A percentile compares a stretch with the other conserved stretches of the same genome.
Conservation (phyloP, 1,284 basidiomycete genomes). For the Cutaneotrichosporon cutaneum region DNA sequence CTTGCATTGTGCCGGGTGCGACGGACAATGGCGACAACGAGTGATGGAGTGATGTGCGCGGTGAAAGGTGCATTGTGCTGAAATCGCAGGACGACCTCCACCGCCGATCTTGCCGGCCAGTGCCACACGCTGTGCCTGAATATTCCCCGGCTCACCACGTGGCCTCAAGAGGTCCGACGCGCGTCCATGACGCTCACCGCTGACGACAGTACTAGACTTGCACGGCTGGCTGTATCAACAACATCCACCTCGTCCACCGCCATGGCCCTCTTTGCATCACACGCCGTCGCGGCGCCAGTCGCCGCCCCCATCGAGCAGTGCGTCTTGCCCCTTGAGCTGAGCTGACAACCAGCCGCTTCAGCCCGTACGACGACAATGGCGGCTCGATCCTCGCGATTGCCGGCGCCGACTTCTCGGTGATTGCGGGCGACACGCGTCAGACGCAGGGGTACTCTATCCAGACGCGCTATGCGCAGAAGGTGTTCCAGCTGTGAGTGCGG, state of each 20-base stretch:
- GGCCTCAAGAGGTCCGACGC: constrained; percentile 19
- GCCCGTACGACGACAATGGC: constrained; percentile 86
- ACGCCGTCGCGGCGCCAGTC: constrained; percentile 29
- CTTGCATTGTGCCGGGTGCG: neutral
- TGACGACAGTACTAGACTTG: constrained; percentile 4
- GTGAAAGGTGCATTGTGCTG: neutral
- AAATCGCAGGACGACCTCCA: constrained; percentile 1
- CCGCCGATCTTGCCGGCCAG: neutral
- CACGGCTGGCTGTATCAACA: neutral
- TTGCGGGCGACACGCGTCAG: constrained; percentile 92
- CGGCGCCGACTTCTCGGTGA: constrained; percentile 83
- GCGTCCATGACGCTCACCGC: constrained; percentile 20
- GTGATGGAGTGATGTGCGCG: constrained; percentile 1
- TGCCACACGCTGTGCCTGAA: constrained; percentile 10
- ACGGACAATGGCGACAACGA: neutral
- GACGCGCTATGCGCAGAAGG: constrained; percentile 83
- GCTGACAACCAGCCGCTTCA: constrained; percentile 58
- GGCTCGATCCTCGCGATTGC: constrained; percentile 94
- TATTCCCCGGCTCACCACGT: constrained; percentile 15
- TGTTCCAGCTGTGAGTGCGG: constrained; percentile 55
- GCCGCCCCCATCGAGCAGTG: constrained; percentile 47
- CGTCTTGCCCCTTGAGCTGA: constrained; percentile 14
- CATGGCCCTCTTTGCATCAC: constrained; percentile 44
- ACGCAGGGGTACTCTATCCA: constrained; percentile 93
- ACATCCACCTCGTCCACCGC: constrained; percentile 12